phyloP scores from a whole-genome alignment of 2,329 filamentous ascomycete species.

The Xylariales sp. region DNA sequence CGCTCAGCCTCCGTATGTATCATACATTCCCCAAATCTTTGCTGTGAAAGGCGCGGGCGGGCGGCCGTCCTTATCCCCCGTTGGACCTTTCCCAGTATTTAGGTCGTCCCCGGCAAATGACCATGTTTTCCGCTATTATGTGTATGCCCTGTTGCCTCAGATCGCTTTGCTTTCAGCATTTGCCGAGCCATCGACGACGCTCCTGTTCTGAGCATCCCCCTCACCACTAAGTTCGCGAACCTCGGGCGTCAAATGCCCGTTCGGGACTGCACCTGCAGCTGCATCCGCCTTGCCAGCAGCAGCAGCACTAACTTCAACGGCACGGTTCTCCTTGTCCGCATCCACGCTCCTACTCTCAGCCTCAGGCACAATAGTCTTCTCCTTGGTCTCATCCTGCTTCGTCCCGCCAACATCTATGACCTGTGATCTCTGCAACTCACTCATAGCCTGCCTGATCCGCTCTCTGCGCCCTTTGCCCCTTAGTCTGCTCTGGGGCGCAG shows the following conservation, averaged over 20 bases:
- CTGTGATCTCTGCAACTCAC: conserved; percentile 41
- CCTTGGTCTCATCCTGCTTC: conserved; percentile 29
- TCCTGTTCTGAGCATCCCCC: not conserved
- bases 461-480: conserved; percentile 52
- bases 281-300: not conserved
- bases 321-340: conserved; percentile 44
- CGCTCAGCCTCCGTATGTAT: too few species aligned
- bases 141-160: too few species aligned
- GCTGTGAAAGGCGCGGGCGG: too few species aligned
- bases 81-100: too few species aligned
- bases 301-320: conserved; percentile 6
- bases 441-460: conserved; percentile 52
- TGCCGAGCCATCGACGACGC: too few species aligned
- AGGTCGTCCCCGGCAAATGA: too few species aligned
- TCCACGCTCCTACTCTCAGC: conserved; percentile 13
- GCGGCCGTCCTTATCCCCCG: too few species aligned
- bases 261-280: not conserved
- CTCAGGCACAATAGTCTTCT: not conserved
- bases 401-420: conserved; percentile 26
- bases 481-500: conserved; percentile 50
- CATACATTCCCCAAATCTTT: not conserved
- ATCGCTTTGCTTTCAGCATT: too few species aligned
- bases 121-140: too few species aligned
- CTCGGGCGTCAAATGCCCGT: not conserved
- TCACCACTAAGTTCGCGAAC: conserved; percentile 2